A percentile compares a stretch with the other conserved stretches of the same genome.
Evolutionary conservation across 2,329 filamentous ascomycete species (phyloP).

Genomic region (Fusarium praegraminearum): DNA sequence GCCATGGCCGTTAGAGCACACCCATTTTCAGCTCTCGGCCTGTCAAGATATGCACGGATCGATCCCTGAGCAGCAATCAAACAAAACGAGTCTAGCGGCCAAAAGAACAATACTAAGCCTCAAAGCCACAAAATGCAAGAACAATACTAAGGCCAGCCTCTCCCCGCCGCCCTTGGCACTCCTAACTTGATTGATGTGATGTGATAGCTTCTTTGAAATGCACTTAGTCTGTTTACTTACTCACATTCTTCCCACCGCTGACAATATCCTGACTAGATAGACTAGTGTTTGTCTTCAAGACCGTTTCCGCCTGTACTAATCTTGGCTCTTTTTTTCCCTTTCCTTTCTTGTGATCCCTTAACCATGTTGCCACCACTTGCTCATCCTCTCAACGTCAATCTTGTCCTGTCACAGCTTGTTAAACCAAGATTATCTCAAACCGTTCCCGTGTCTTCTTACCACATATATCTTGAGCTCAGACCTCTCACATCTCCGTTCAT

Average conservation of each 20-base stretch:
- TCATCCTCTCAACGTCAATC: slow-evolving; percentile 10
- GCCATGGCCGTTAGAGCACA: slow-evolving; percentile 14
- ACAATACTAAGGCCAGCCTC: slow-evolving; percentile 51
- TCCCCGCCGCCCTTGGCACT: slow-evolving; percentile 30
- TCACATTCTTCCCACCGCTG: slow-evolving; percentile 35
- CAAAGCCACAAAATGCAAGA: slow-evolving; percentile 48
- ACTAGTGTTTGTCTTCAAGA: slow-evolving; percentile 25
- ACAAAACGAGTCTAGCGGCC: slow-evolving; percentile 16
- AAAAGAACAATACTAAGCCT: slow-evolving; percentile 52
- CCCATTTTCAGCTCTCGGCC: slow-evolving; percentile 26
- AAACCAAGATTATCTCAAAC: slow-evolving; percentile 19
- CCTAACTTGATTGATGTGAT: slow-evolving; percentile 19
- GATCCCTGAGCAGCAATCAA: slow-evolving; percentile 14
- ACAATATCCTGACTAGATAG: slow-evolving; percentile 41
- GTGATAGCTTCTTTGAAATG: slow-evolving; percentile 38
- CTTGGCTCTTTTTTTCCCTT: slow-evolving; percentile 14
- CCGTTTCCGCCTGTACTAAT: slow-evolving; percentile 10
- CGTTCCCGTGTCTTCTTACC: not conserved
- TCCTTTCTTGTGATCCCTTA: slow-evolving; percentile 32
- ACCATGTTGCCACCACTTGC: slow-evolving; percentile 36
- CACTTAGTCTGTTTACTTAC: slow-evolving; percentile 25
- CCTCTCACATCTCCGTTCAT: slow-evolving; percentile 18
- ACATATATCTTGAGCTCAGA: slow-evolving; percentile 24
- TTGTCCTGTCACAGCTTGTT: slow-evolving; percentile 6
- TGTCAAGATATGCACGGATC: slow-evolving; percentile 40